Evolutionary conservation across 352 stramenopile species (phyloP).

Genomic region (Pythium plurisporium): DNA sequence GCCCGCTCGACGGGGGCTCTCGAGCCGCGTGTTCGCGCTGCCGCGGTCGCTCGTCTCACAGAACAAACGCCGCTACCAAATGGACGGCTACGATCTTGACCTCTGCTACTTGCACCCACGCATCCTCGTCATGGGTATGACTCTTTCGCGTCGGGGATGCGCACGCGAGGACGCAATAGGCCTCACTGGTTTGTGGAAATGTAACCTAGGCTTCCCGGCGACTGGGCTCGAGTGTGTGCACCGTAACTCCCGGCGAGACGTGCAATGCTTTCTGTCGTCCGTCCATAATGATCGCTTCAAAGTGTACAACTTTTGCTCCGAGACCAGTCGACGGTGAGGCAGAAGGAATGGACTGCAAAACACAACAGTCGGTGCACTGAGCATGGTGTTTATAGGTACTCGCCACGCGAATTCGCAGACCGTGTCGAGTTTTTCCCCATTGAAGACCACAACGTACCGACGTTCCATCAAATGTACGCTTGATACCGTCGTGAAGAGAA

Average conservation of each 20-base stretch:
- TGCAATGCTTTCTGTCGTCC: slow-evolving; percentile 48
- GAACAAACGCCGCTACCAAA: slow-evolving; percentile 65
- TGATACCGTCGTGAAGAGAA: background rate
- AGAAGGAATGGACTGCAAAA: background rate
- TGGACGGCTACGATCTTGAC: slow-evolving; percentile 63
- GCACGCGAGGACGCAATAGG: too few species aligned
- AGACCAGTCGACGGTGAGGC: slow-evolving; percentile 48
- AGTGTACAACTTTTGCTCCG: slow-evolving; percentile 77
- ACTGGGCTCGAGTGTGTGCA: slow-evolving; percentile 53
- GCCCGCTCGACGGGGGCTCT: background rate
- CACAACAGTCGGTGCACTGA: background rate
- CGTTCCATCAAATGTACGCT: slow-evolving; percentile 56
- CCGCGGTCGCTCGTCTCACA: slow-evolving; percentile 69
- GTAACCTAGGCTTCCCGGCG: slow-evolving; percentile 44
- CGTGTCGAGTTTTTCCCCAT: slow-evolving; percentile 54
- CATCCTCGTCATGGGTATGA: slow-evolving; percentile 72
- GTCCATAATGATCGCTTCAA: slow-evolving; percentile 54
- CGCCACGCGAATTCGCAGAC: slow-evolving; percentile 39
- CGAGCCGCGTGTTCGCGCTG: slow-evolving; percentile 31
- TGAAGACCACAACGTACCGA: slow-evolving; percentile 73
- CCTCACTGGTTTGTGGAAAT: background rate
- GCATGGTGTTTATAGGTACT: slow-evolving; percentile 36
- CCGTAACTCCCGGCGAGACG: slow-evolving; percentile 55
- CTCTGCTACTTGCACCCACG: slow-evolving; percentile 70
- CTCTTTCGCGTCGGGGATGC: too few species aligned